Conservation (phyloP, 768 basidiomycete species). For the Krasilnikovozyma curviuscula region DNA sequence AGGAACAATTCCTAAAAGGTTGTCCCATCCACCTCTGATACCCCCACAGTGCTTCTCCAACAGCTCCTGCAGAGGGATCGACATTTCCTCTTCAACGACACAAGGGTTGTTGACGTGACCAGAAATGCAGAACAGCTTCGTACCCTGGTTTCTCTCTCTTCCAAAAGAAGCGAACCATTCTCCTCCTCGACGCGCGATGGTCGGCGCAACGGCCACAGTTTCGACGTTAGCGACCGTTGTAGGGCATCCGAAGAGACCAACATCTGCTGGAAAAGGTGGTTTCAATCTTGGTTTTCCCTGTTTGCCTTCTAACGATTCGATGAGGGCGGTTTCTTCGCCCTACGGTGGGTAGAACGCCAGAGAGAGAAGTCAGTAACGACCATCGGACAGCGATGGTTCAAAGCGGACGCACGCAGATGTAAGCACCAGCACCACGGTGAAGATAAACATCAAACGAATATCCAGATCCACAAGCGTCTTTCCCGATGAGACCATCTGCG, state of each 20-base stretch:
- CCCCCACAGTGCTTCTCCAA: conserved; percentile 96
- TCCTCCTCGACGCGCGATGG: conserved; percentile 74
- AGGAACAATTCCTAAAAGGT: conserved; percentile 86
- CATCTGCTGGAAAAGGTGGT: conserved; percentile 96
- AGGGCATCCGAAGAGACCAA: conserved; percentile 91
- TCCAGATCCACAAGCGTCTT: conserved; percentile 76
- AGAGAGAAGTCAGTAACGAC: too few species aligned
- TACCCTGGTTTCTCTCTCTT: conserved; percentile 76
- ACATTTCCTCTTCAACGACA: conserved; percentile 98
- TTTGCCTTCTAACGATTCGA: conserved; percentile 92
- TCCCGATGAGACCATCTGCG: conserved; percentile 66
- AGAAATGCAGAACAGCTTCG: conserved; percentile 90
- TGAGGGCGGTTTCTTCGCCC: conserved; percentile 93
- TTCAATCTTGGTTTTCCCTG: conserved; percentile 95
- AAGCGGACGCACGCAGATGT: too few species aligned
- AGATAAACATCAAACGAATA: conserved; percentile 95
- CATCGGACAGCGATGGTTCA: too few species aligned
- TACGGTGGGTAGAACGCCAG: conserved; percentile 46
- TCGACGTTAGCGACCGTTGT: conserved; percentile 97
- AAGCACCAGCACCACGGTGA: conserved; percentile 89
- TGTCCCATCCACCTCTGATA: conserved; percentile 86
- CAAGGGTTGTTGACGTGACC: conserved; percentile 98
- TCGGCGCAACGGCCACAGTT: conserved; percentile 93
- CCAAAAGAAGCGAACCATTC: conserved; percentile 88
- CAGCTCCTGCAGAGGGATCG: conserved; percentile 79